Base-by-base conservation (phyloP, 2,329 filamentous ascomycete genomes). In the Neocatenulostroma microsporum region DNA sequence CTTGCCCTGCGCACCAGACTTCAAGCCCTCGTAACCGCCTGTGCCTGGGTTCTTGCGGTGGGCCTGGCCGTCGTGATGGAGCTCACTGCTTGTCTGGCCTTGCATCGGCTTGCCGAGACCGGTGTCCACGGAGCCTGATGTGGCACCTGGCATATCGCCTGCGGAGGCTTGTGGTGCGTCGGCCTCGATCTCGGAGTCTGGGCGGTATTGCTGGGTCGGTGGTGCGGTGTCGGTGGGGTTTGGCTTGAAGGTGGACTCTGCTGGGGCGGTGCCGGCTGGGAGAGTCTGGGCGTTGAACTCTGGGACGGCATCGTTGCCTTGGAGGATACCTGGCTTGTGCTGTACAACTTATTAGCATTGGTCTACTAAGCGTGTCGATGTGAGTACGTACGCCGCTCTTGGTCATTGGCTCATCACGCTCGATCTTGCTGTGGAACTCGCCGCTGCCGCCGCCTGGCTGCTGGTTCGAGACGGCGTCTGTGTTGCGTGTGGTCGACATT, bases 251-350 rank as follows among this genome's bases (percentile, higher is more conserved):
- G 65, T 64, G 12, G 50, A 56, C 26, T 60, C 55, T 1, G 60
- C 44, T 1, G 82, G 82, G 0, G 82, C 81, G 3, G 74, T 73
- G 41, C 82, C 82, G 0, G 79, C 61, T 0, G 78, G 69, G 23
- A 77, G 61, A 1, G 69, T 70, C 56, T 85, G 47, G 17, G 74
- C 72, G 50, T 72, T 65, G 65, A 82, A 86, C 52, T 82, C 80
- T 14, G 76, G 76, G 10, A 61, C 54, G 17, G 63, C 62, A 36
- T 80, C 77, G 47, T 76, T 74, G 50, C 73, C 73, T 39, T 76
- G 69, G 42, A 74, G 69, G 48, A 70, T 64, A 35, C 80, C 80
- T 3, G 73, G 70, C 53, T 76, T 68, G 59, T 85, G 80, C 78
- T 83, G 47, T 30, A 13, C 19, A 20, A 20, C 13, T 21, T 5